Conservation (phyloP, 352 stramenopile species). For the Phytophthora chlamydospora region DNA sequence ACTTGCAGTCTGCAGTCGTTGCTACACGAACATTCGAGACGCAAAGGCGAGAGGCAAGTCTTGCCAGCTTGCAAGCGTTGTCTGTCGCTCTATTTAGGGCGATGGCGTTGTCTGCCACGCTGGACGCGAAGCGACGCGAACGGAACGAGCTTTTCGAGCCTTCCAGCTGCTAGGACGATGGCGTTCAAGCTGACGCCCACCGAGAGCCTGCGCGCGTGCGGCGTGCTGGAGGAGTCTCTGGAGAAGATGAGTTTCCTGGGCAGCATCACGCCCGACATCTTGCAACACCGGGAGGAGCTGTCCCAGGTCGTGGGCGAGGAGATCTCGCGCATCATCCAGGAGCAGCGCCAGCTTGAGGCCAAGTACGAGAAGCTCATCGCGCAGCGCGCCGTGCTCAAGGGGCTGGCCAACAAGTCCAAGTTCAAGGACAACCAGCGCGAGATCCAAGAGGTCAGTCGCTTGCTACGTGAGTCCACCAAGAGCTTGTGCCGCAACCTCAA, state of each 20-base stretch:
- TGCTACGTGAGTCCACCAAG: conserved; percentile 91
- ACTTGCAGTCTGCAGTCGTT: conserved; percentile 2
- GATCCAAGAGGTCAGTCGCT: conserved; percentile 91
- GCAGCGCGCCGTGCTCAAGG: conserved; percentile 87
- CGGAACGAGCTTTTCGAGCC: neutral
- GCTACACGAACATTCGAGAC: conserved; percentile 12
- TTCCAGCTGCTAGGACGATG: conserved; percentile 18
- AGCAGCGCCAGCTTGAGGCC: conserved; percentile 86
- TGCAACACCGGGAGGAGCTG: conserved; percentile 92
- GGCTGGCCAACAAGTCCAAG: conserved; percentile 92
- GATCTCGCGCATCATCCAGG: conserved; percentile 93
- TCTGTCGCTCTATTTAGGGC: conserved; percentile 23
- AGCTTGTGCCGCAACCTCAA: conserved; percentile 93
- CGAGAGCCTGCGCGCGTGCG: conserved; percentile 75
- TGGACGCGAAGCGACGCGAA: conserved; percentile 24
- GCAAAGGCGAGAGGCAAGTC: neutral
- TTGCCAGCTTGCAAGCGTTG: too few species aligned
- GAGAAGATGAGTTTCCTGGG: conserved; percentile 93
- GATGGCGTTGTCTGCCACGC: conserved; percentile 1
- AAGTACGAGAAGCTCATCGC: conserved; percentile 92
- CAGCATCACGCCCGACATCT: conserved; percentile 91
- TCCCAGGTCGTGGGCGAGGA: conserved; percentile 93
- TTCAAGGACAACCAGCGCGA: conserved; percentile 94
- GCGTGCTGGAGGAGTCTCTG: conserved; percentile 89
- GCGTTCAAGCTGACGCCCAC: conserved; percentile 69